A percentile compares a stretch with the other conserved stretches of the same genome.
phyloP scores from a whole-genome alignment of 176 grass and related monocot genomes.

The Bonia amplexicaulis region DNA sequence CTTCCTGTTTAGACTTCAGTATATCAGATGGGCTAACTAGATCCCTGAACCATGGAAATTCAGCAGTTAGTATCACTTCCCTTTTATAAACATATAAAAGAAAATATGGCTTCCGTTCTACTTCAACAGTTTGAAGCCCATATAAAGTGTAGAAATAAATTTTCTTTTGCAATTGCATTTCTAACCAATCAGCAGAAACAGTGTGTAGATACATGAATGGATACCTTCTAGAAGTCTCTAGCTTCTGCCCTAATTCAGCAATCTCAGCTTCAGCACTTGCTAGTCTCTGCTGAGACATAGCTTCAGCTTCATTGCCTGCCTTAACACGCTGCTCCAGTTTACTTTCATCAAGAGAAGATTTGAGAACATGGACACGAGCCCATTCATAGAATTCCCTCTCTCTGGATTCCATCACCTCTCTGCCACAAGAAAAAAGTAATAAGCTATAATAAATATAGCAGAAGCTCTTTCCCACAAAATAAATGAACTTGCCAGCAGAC shows the following conservation, averaged over 20 bases:
- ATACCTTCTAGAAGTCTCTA: conserved; percentile 72
- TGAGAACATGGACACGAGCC: conserved; percentile 66
- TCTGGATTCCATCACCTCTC: conserved; percentile 69
- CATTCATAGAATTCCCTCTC: conserved; percentile 69
- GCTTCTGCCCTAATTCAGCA: conserved; percentile 69
- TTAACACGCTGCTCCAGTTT: conserved; percentile 90
- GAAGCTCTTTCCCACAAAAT: background rate
- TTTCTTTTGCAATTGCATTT: background rate
- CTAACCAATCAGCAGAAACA: conserved; percentile 11
- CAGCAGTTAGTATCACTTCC: background rate
- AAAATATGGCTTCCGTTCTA: background rate
- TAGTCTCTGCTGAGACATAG: conserved; percentile 83
- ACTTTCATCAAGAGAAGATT: conserved; percentile 81
- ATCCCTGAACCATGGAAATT: conserved; percentile 3
- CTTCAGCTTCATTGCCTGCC: conserved; percentile 92
- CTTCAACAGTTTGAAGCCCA: background rate
- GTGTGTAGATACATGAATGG: background rate
- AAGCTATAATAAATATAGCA: conserved; percentile 6
- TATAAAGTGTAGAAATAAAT: background rate
- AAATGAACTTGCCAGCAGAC: background rate
- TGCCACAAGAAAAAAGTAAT: conserved; percentile 32
- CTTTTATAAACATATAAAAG: background rate
- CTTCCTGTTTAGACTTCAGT: conserved; percentile 83
- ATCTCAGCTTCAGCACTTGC: conserved; percentile 89
- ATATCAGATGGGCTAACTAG: conserved; percentile 40